A percentile compares a stretch with the other conserved stretches of the same genome.
Evolutionary conservation across 768 basidiomycete species (phyloP).

Genomic region (Cyclocybe cylindracea): DNA sequence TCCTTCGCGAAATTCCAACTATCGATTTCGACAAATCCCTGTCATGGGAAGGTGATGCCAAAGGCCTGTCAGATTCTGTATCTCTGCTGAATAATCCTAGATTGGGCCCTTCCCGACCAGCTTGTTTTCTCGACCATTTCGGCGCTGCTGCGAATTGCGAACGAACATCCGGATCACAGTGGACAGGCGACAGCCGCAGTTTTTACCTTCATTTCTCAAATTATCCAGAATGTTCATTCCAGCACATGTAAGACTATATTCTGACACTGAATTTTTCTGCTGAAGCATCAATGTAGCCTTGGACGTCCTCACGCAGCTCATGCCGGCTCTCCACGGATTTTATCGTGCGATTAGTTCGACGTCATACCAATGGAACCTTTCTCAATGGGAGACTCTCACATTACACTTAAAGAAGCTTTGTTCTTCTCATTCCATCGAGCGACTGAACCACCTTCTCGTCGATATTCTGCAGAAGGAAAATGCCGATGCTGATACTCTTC

Average conservation of each 20-base stretch:
- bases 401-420: slow-evolving; percentile 60
- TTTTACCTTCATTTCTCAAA: slow-evolving; percentile 55
- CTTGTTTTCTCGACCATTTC: slow-evolving; percentile 79
- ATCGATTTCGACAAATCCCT: slow-evolving; percentile 79
- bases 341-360: slow-evolving; percentile 85
- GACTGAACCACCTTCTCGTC: slow-evolving; percentile 67
- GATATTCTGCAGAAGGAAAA: slow-evolving; percentile 62
- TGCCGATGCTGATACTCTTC: slow-evolving; percentile 47
- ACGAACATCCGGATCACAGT: slow-evolving; percentile 48
- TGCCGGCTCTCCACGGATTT: slow-evolving; percentile 83
- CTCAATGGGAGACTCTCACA: slow-evolving; percentile 64
- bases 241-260: slow-evolving; percentile 49
- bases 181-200: slow-evolving; percentile 59
- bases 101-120: slow-evolving; percentile 87
- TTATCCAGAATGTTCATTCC: slow-evolving; percentile 54
- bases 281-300: slow-evolving; percentile 45
- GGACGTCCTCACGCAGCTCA: slow-evolving; percentile 72
- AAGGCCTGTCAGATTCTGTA: not conserved
- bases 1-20: slow-evolving; percentile 71
- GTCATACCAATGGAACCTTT: slow-evolving; percentile 69
- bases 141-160: slow-evolving; percentile 69
- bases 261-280: not conserved
- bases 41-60: slow-evolving; percentile 72
- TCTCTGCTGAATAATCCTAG: slow-evolving; percentile 36
- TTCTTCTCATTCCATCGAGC: slow-evolving; percentile 65